Evolutionary conservation across 257 asterid genomes (phyloP), one percentile per base, ranked within the genome.

Genomic region (Cordia subcordata): DNA sequence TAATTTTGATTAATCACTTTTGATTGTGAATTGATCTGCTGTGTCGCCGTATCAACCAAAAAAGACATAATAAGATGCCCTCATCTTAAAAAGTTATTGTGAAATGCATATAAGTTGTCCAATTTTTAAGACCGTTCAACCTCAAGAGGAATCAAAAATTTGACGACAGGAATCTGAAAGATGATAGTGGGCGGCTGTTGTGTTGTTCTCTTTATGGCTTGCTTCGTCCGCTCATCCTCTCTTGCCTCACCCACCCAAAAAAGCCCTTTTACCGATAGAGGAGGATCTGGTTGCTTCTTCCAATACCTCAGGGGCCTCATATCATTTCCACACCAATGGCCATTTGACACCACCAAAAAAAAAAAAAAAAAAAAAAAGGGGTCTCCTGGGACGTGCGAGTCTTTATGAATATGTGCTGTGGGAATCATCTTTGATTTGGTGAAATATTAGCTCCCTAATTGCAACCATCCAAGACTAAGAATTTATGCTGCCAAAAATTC

Each of bases 181-280:
- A 18, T 54, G 71, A 44, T 67, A 75, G 66, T 75, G 77, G 77
- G 64, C 23, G n/a, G n/a, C n/a, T n/a, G n/a, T n/a, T n/a, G n/a
- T n/a, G n/a, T n/a, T 69, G 19, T 61, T 50, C 62, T 46, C 77
- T 75, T 75, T 75, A 67, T 75, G 75, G 77, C 49, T 70, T 70
- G 49, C 70, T 70, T 64, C 17, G 53, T 50, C 33, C 44, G 56
- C 40, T 60, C 69, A 44, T 52, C 63, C 55, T 70, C 71, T 44
- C 46, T 53, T 57, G 50, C 20, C 50, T 42, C 47, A 27, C 35
- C 62, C 19, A 58, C 20, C 62, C n/a, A 55, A 51, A 69, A 42
- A 35, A 39, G 57, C 49, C 35, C 55, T 64, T 68, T 42, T 42
- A 42, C 45, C 16, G 20, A 20, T 39, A n/a, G n/a, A 33, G 63